Evolutionary conservation across 768 basidiomycete species (phyloP).

Genomic region (Mycena leptocephala): DNA sequence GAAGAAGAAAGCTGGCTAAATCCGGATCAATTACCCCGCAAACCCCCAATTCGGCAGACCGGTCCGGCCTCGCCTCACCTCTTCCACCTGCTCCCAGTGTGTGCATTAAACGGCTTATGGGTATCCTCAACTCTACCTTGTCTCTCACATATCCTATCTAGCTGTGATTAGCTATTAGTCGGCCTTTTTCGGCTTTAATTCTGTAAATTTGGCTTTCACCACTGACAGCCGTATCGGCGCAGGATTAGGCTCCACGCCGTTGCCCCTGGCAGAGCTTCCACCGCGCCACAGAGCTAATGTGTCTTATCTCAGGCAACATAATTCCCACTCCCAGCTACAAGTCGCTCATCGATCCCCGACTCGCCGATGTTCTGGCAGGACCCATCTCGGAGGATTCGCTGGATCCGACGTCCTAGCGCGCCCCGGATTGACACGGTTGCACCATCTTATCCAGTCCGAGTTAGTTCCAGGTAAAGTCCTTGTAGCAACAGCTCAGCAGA

Average conservation of each 20-base stretch:
- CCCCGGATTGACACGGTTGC: neutral
- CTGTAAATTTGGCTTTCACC: neutral
- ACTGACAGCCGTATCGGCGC: neutral
- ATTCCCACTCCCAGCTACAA: too few species aligned
- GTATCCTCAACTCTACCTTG: neutral
- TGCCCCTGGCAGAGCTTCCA: neutral
- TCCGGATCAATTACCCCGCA: conserved; percentile 19
- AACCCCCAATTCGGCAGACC: neutral
- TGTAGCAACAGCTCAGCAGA: too few species aligned
- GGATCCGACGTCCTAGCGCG: neutral
- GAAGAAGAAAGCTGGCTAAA: neutral
- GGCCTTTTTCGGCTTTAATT: neutral
- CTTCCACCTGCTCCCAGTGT: neutral
- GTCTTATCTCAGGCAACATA: too few species aligned
- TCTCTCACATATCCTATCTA: neutral
- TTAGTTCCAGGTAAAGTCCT: too few species aligned
- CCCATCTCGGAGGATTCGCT: neutral
- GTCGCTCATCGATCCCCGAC: too few species aligned
- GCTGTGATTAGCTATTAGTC: neutral
- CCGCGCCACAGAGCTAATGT: neutral
- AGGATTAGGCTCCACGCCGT: neutral
- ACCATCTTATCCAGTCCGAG: too few species aligned
- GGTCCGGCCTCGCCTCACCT: neutral
- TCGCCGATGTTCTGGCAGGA: neutral
- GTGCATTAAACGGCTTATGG: neutral